Conservation (phyloP, 1,284 basidiomycete species). For the Ustilago esculenta region DNA sequence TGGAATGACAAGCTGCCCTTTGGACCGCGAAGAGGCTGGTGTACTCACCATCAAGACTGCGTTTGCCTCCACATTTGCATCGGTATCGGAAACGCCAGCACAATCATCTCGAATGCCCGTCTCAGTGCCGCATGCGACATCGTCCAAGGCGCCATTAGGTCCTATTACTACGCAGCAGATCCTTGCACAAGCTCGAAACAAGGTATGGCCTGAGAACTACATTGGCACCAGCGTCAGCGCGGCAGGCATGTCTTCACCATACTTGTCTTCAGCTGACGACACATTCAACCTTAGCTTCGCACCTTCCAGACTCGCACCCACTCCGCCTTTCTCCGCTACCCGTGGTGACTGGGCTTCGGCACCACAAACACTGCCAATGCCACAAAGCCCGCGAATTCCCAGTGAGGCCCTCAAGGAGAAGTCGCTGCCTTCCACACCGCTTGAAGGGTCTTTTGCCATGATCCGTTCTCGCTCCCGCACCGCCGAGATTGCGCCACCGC, state of each 20-base stretch:
- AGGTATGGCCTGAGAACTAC: constrained; percentile 45
- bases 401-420: constrained; percentile 9
- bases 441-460: background rate
- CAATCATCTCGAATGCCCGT: constrained; percentile 8
- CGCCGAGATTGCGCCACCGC: constrained; percentile 16
- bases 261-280: constrained; percentile 17
- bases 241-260: constrained; percentile 31
- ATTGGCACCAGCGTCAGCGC: constrained; percentile 34
- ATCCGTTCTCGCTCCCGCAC: constrained; percentile 20
- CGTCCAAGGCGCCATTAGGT: constrained; percentile 2
- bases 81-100: background rate
- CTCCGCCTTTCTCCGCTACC: constrained; percentile 15
- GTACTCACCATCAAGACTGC: constrained; percentile 12
- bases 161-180: constrained; percentile 47
- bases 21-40: background rate
- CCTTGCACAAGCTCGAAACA: constrained; percentile 37
- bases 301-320: constrained; percentile 28
- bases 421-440: constrained; percentile 14
- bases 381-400: constrained; percentile 8
- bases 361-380: constrained; percentile 16
- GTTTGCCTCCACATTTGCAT: constrained; percentile 6
- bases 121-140: background rate
- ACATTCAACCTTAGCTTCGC: constrained; percentile 22
- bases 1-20: constrained; percentile 4
- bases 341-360: constrained; percentile 19